Base-by-base conservation (phyloP, 2,329 filamentous ascomycete genomes). In the Pseudocercospora eumusae region DNA sequence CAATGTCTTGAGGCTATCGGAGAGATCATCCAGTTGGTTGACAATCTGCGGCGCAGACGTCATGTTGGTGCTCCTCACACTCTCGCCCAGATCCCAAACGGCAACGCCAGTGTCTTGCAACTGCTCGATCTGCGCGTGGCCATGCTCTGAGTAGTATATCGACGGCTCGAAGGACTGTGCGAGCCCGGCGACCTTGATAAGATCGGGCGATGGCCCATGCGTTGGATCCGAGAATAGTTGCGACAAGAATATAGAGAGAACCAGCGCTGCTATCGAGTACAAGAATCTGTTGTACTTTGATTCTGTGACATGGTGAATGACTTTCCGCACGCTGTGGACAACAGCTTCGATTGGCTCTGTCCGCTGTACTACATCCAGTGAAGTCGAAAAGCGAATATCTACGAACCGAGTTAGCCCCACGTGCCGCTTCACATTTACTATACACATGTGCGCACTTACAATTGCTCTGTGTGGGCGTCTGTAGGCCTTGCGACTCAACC, bases 51-150 rank as follows among this genome's bases (percentile, higher is more conserved):
- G 87, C 7, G 90, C 92, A 49, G 91, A 93, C 13, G 91, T 92
- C 90, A 97, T 93, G 74, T 96, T 96, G 62, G 92, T 93, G 4
- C 85, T 87, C 55, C 93, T 86, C 60, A 97, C 90, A 67, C 89
- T 96, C 81, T 97, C 93, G 62, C 92, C 90, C 5, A 98, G 83
- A 74, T 98, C 93, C 91, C 93, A 96, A 25, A 98, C 92, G 0
- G 93, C 93, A 31, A 96, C 88, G 47, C 92, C 91, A 0, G 93
- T 96, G 59, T 95, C 92, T 75, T 96, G 92, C 54, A 98, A 80
- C 66, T 96, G 91, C 61, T 89, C 88, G 44, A 96, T 92, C 73
- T 96, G 92, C 40, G 88, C 85, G 47, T 92, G 88, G 8, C 92
- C 92, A 73, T 93, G 90, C 72, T 97, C 92, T 0, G 92, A 96